A percentile compares a stretch with the other conserved stretches of the same genome.
These are phyloP conservation scores for Clarireedia sp. DNA, from an alignment of 2,329 filamentous ascomycete species.

Conservation along the genomic window DNA sequence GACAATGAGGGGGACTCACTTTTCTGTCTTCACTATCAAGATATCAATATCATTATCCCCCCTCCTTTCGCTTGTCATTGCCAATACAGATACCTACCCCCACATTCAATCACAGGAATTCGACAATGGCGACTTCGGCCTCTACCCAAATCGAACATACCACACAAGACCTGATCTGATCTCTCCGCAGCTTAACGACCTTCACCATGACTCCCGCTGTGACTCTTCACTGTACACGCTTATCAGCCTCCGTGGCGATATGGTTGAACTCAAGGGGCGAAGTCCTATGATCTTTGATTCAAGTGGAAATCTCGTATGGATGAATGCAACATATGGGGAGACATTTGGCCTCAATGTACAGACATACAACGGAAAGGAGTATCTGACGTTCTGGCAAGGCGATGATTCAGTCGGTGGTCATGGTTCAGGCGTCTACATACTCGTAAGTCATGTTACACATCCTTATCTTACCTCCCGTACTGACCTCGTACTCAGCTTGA, in stretches of 20 bases:
- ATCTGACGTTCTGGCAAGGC: constrained; percentile 42
- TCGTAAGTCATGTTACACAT: not conserved
- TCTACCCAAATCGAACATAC: constrained; percentile 31
- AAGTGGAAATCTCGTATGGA: constrained; percentile 15
- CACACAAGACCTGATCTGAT: constrained; percentile 25
- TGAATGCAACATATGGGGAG: constrained; percentile 13
- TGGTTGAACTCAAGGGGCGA: constrained; percentile 8
- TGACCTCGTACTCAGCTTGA: not conserved
- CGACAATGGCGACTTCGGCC: constrained; percentile 29
- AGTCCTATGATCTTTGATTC: constrained; percentile 17
- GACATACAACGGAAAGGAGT: constrained; percentile 35
- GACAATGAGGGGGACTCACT: not conserved
- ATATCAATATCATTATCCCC: not conserved
- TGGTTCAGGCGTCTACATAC: not conserved
- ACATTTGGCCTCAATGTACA: constrained; percentile 24
- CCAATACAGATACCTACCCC: not conserved
- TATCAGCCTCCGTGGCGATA: constrained; percentile 12
- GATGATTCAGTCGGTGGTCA: constrained; percentile 4
- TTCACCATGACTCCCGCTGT: constrained; percentile 7
- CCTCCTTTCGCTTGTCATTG: not conserved
- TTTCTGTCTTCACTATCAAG: not conserved
- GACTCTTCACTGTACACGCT: constrained; percentile 13
- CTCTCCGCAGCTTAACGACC: constrained; percentile 13
- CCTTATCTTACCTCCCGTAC: not conserved
- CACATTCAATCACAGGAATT: constrained; percentile 19